These are phyloP conservation scores for Penicillium arizonense DNA, from an alignment of 495 filamentous ascomycete species.

Conservation along the genomic window DNA sequence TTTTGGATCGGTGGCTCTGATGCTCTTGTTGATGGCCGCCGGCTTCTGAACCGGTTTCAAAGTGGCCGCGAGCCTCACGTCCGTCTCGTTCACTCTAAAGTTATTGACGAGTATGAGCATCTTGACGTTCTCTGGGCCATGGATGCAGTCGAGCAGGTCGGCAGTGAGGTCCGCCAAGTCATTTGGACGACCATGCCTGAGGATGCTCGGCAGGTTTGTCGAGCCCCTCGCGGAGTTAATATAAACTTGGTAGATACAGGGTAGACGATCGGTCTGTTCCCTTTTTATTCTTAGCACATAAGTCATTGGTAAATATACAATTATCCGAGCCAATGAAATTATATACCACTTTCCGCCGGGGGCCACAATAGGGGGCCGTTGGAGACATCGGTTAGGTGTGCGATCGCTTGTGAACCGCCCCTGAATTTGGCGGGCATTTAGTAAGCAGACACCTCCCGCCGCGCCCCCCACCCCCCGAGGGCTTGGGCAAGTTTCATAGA, in stretches of 20 bases:
- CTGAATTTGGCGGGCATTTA: too few species aligned
- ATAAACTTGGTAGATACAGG: background rate
- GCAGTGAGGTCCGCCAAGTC: constrained; percentile 75
- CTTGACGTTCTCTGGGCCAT: constrained; percentile 97
- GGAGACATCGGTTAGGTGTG: too few species aligned
- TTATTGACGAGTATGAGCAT: constrained; percentile 92
- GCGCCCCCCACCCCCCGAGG: too few species aligned
- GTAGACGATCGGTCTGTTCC: background rate
- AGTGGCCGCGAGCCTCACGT: constrained; percentile 81
- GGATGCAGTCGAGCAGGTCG: constrained; percentile 81
- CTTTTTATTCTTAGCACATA: too few species aligned
- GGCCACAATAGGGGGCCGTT: too few species aligned
- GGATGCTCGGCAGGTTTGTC: constrained; percentile 54
- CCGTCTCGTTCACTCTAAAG: constrained; percentile 71
- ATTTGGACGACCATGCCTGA: constrained; percentile 71
- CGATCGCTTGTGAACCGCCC: too few species aligned
- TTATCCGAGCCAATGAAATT: too few species aligned
- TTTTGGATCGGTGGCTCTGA: constrained; percentile 86
- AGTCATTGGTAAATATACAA: too few species aligned
- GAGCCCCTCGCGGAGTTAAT: constrained; percentile 54
- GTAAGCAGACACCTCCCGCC: too few species aligned
- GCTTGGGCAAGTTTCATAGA: too few species aligned
- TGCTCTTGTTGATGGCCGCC: constrained; percentile 76
- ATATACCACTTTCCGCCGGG: too few species aligned
- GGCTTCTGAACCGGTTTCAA: constrained; percentile 71